A percentile compares a stretch with the other conserved stretches of the same genome.
Evolutionary conservation across 2,329 filamentous ascomycete genomes (phyloP).

Genomic region (Pestalotiopsis sp.): DNA sequence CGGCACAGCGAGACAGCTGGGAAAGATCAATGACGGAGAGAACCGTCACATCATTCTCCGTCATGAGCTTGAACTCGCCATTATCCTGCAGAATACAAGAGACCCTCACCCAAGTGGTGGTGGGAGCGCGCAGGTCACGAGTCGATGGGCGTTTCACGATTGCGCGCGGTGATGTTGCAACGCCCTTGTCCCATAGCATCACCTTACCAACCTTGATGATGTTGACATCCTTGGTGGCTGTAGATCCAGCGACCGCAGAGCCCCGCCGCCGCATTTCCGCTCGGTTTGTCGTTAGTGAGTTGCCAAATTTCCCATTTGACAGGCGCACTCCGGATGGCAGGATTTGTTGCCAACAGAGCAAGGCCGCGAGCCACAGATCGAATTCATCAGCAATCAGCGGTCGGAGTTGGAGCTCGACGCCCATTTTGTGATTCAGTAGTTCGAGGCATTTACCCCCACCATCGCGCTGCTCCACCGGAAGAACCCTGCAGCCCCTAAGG

Average conservation of each 20-base stretch:
- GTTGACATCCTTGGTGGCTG: conserved; percentile 64
- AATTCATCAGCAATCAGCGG: conserved; percentile 68
- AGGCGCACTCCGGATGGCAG: conserved; percentile 61
- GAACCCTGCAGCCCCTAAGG: conserved; percentile 73
- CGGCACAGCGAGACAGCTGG: conserved; percentile 84
- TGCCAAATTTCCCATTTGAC: conserved; percentile 43
- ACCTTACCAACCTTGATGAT: conserved; percentile 97
- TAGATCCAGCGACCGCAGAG: conserved; percentile 37
- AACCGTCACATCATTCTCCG: conserved; percentile 79
- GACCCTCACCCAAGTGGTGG: conserved; percentile 79
- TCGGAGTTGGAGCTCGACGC: conserved; percentile 65
- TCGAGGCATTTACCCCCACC: conserved; percentile 54
- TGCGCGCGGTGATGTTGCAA: conserved; percentile 55
- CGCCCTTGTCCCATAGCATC: conserved; percentile 85
- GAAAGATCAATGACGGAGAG: conserved; percentile 85
- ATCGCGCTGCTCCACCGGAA: conserved; percentile 53
- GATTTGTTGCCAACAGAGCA: conserved; percentile 81
- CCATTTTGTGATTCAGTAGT: conserved; percentile 55
- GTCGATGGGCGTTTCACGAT: conserved; percentile 62
- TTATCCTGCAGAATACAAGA: conserved; percentile 95
- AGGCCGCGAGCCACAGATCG: conserved; percentile 78
- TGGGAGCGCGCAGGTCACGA: conserved; percentile 54
- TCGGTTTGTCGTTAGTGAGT: conserved; percentile 38
- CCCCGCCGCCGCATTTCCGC: conserved; percentile 47
- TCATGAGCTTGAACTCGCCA: conserved; percentile 88